phyloP scores from a whole-genome alignment of 2,329 filamentous ascomycete species.

The Blastomyces parvus region DNA sequence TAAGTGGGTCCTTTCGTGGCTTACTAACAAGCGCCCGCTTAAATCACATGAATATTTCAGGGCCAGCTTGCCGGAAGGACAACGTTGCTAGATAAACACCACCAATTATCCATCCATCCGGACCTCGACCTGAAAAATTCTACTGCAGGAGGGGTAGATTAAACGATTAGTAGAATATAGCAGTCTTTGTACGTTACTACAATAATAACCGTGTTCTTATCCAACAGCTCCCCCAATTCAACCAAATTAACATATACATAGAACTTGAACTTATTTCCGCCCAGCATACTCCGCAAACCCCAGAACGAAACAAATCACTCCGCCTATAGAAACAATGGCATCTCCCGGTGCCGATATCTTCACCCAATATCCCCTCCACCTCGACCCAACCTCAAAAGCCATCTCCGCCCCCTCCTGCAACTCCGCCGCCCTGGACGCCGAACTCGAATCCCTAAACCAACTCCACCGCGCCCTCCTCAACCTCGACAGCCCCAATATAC shows the following conservation, averaged over 20 bases:
- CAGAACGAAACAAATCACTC: background rate
- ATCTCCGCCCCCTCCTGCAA: conserved; percentile 46
- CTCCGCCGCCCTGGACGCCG: conserved; percentile 52
- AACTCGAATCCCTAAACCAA: conserved; percentile 68
- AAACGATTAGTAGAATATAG: background rate
- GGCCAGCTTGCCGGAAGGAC: background rate
- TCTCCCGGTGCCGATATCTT: conserved; percentile 39
- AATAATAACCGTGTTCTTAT: background rate
- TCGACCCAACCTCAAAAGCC: conserved; percentile 74
- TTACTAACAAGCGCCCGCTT: conserved; percentile 1
- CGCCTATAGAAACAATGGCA: background rate
- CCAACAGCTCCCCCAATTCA: background rate
- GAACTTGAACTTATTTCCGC: background rate
- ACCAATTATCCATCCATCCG: too few relatives aligned
- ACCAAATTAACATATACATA: background rate
- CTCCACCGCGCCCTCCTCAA: conserved; percentile 63
- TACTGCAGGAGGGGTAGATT: background rate
- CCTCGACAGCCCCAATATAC: conserved; percentile 56
- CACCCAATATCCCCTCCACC: conserved; percentile 67
- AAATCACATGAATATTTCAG: background rate
- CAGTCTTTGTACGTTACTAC: background rate
- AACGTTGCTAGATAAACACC: background rate
- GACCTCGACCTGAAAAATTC: background rate
- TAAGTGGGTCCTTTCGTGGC: background rate
- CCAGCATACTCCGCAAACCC: background rate